phyloP scores from a whole-genome alignment of 495 filamentous ascomycete species.

The Hamigera avellanea region DNA sequence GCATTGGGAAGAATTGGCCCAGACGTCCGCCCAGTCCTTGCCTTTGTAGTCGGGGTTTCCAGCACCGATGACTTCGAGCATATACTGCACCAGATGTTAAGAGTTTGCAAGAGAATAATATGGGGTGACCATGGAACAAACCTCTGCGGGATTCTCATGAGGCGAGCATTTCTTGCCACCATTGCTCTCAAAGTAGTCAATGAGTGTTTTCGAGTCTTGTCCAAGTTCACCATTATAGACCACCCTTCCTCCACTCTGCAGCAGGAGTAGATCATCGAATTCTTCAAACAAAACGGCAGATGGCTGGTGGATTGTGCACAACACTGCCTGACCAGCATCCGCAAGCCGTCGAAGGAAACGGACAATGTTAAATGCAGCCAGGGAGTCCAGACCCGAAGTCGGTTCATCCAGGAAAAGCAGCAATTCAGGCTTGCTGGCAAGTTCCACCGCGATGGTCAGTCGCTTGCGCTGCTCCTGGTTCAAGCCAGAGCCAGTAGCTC shows the following conservation, averaged over 20 bases:
- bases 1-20: conserved; percentile 37
- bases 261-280: conserved; percentile 60
- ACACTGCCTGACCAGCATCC: conserved; percentile 57
- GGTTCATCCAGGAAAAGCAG: conserved; percentile 71
- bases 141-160: conserved; percentile 51
- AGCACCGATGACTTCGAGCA: conserved; percentile 56
- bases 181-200: conserved; percentile 53
- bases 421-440: conserved; percentile 54
- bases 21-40: conserved; percentile 51
- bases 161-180: conserved; percentile 46
- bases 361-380: conserved; percentile 54
- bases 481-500: conserved; percentile 38
- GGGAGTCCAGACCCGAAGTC: conserved; percentile 59
- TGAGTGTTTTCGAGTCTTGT: conserved; percentile 38
- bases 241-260: conserved; percentile 56
- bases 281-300: conserved; percentile 60
- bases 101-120: not conserved
- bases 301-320: conserved; percentile 77
- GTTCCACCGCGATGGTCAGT: conserved; percentile 58
- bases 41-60: conserved; percentile 51
- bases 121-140: conserved; percentile 5
- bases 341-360: conserved; percentile 55
- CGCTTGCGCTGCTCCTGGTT: conserved; percentile 53
- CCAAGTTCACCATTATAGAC: conserved; percentile 62
- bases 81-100: conserved; percentile 28